These are phyloP conservation scores for Mollisia scopiformis DNA, from an alignment of 2,329 filamentous ascomycete genomes.

Conservation along the genomic window DNA sequence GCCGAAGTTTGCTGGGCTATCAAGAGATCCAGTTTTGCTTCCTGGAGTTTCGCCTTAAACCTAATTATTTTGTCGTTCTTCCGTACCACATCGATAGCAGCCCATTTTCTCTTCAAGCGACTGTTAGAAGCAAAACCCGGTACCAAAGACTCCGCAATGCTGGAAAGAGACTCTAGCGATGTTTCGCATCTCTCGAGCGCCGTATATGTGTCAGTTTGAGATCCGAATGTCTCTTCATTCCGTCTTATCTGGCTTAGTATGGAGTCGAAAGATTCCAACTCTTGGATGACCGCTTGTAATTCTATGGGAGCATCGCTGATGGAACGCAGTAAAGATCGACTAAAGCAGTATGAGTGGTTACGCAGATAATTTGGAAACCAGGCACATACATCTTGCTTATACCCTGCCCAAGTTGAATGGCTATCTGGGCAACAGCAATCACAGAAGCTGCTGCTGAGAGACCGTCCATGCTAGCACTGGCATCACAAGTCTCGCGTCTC, in stretches of 20 bases:
- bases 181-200: not conserved
- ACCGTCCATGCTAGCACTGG: not conserved
- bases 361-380: not conserved
- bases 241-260: conserved; percentile 4
- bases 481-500: no score
- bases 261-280: conserved; percentile 1
- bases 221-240: not conserved
- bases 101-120: conserved; percentile 1
- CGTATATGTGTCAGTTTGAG: not conserved
- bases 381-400: conserved; percentile 6
- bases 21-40: conserved; percentile 1
- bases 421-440: not conserved
- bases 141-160: conserved; percentile 4
- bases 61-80: conserved; percentile 4
- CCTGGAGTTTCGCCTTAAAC: conserved; percentile 4
- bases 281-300: conserved; percentile 1
- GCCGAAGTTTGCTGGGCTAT: conserved; percentile 2
- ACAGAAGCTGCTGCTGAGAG: not conserved
- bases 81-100: conserved; percentile 1
- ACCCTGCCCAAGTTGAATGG: not conserved
- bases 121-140: conserved; percentile 8
- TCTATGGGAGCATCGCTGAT: conserved; percentile 10
- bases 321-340: not conserved
- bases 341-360: not conserved
- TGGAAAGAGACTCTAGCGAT: not conserved